Base-by-base conservation (phyloP, 2,329 filamentous ascomycete species). In the Aspergillus sp. region DNA sequence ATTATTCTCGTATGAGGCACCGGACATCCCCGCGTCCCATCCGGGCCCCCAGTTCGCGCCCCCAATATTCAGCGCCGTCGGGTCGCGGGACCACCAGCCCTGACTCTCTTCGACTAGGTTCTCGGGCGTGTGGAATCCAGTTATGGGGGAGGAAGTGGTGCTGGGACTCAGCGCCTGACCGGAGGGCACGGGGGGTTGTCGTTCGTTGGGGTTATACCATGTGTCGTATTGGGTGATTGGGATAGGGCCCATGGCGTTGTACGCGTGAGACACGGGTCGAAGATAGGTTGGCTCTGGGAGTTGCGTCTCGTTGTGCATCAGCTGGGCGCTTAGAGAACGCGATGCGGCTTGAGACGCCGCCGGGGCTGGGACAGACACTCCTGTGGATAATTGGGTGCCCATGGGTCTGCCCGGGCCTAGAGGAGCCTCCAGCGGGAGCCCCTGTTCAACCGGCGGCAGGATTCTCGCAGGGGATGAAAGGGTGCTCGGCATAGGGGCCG, bases 21-120 rank as follows among this genome's bases (percentile, higher is more conserved):
- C 47, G 14, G 59, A 40, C 1, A 68, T 49, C 22, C 56, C 47
- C 6, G 61, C 45, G 47, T 55, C 59, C 68, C 67, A 71, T 35
- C 56, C 54, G 24, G 63, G 65, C 17, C 57, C 61, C 84, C 84
- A 88, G 50, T 84, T 85, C 22, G 81, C 84, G 56, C 87, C 82
- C 1, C 84, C 84, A 3, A 80, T 67, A 0, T 81, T 83, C 3
- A 87, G 69, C 46, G 81, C 79, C 16, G 75, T 79, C 60, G 87
- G 83, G 61, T 88, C 85, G 33, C 79, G 73, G 49, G 84, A 76
- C 76, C 83, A 85, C 82, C 81, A 85, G 59, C 87, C 81, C 54
- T 86, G 82, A 45, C 80, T 82, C 46, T 87, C 83, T 43, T 82
- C 78, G 3, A 87, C 76, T 4, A 87, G 68, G 42, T 81, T 80